These are phyloP conservation scores for Astrocystis sublimbata DNA, from an alignment of 495 filamentous ascomycete genomes.

Conservation along the genomic window DNA sequence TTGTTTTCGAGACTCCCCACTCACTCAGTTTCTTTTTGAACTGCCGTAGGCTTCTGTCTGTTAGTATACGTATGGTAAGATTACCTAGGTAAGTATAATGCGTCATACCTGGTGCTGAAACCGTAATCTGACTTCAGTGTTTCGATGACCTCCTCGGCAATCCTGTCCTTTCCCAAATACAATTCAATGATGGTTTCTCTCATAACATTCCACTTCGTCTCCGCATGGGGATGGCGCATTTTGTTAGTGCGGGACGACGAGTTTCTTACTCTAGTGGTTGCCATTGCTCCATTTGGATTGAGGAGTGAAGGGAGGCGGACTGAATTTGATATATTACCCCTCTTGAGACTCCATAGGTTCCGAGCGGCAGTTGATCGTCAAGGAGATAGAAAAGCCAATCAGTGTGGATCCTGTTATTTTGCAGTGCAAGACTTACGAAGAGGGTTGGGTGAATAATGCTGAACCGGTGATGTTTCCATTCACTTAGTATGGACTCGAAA, in stretches of 20 bases:
- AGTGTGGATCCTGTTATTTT: too few relatives aligned
- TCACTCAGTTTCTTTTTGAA: background rate
- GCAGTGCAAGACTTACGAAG: too few relatives aligned
- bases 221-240: conserved; percentile 1
- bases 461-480: too few relatives aligned
- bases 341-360: too few relatives aligned
- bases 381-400: too few relatives aligned
- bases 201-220: conserved; percentile 1
- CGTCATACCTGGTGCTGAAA: conserved; percentile 4
- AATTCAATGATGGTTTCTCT: conserved; percentile 8
- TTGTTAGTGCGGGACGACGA: background rate
- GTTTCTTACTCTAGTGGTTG: too few relatives aligned
- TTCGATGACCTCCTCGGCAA: conserved; percentile 8
- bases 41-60: background rate
- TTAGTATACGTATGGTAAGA: background rate
- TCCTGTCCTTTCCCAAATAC: conserved; percentile 4
- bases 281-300: background rate
- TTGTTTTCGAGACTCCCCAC: background rate
- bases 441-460: too few relatives aligned
- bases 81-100: too few relatives aligned
- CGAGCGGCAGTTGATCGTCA: too few relatives aligned
- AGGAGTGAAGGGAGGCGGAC: background rate
- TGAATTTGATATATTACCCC: too few relatives aligned
- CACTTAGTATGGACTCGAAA: too few relatives aligned
- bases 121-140: background rate